Base-by-base conservation (phyloP, 1,284 basidiomycete genomes). In the Wolfiporia cocos region DNA sequence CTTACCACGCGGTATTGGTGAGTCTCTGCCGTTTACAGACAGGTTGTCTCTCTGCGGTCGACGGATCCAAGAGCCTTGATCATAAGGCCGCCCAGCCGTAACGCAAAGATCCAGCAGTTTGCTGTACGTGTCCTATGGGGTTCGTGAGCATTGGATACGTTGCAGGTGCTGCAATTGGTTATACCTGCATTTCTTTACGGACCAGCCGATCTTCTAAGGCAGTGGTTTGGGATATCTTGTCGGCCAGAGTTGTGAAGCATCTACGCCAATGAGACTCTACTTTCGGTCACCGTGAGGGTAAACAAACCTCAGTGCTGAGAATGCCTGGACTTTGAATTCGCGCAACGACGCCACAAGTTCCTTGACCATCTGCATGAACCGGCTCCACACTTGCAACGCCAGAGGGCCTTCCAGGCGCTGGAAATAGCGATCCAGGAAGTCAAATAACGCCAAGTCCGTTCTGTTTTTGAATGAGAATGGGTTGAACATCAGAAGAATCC, bases 361-460 rank as follows among this genome's bases (percentile, higher is more conserved):
- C 57, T 88, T 92, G 7, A 83, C 78, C 24, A 98, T 71, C 26
- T 83, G 75, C 48, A 91, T 70, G 55, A 86, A 84, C 15, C 87
- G 76, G 40, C 69, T 67, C 94, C 95, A 98, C 5, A 97, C 88
- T 65, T 98, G 95, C 4, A 92, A 71, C 1, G 91, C 92, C 17
- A 94, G 70, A 0, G 92, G 87, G 1, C 90, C 89, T 61, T 98
- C 94, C 36, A 99, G 65, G 5, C 84, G 77, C 17, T 67, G 66
- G n/a, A 96, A 63, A 57, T 98, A 98, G 43, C 82, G 79, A 53
- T 97, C 92, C 26, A 98, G 70, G 63, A 98, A 98, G 29, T 72
- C 76, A 68, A 92, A 92, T 17, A 92, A 56, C 7, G 73, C 71
- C 10, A 63, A 61, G 48, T 91, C 88, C 18, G 76, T 72, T 42